Conservation (phyloP, 495 filamentous ascomycete species). For the Melanomma pulvis-pyrius region DNA sequence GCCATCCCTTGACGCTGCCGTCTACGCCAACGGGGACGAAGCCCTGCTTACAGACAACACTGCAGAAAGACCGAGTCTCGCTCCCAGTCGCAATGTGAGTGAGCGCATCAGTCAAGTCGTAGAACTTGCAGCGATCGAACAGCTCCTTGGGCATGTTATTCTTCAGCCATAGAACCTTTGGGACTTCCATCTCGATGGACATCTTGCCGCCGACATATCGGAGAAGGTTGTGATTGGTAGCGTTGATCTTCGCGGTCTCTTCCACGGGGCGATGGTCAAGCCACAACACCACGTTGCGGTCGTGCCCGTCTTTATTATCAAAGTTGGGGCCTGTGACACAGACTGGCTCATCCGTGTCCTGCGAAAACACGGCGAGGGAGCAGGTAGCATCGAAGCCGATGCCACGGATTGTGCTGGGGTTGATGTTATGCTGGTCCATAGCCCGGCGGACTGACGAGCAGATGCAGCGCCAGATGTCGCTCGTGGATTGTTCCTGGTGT, state of each 20-base stretch:
- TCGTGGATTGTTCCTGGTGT: conserved; percentile 93
- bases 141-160: conserved; percentile 93
- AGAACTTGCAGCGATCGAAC: conserved; percentile 93
- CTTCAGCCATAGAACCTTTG: conserved; percentile 96
- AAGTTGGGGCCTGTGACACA: conserved; percentile 88
- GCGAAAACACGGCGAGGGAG: conserved; percentile 85
- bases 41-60: conserved; percentile 92
- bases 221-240: conserved; percentile 87
- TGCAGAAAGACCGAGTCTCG: conserved; percentile 90
- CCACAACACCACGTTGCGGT: conserved; percentile 91
- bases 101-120: conserved; percentile 89
- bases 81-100: conserved; percentile 95
- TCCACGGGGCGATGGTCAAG: conserved; percentile 87
- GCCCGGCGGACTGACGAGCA: conserved; percentile 78
- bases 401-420: conserved; percentile 71
- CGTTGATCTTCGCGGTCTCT: conserved; percentile 89
- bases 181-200: conserved; percentile 99
- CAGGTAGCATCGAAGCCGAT: conserved; percentile 98
- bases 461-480: conserved; percentile 92
- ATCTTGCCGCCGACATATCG: conserved; percentile 95
- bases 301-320: conserved; percentile 66
- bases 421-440: conserved; percentile 75
- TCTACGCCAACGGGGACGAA: conserved; percentile 94
- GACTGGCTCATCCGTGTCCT: conserved; percentile 86
- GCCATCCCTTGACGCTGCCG: conserved; percentile 97